Base-by-base conservation (phyloP, 106 monocot species). In the Phalaenopsis equestris region DNA sequence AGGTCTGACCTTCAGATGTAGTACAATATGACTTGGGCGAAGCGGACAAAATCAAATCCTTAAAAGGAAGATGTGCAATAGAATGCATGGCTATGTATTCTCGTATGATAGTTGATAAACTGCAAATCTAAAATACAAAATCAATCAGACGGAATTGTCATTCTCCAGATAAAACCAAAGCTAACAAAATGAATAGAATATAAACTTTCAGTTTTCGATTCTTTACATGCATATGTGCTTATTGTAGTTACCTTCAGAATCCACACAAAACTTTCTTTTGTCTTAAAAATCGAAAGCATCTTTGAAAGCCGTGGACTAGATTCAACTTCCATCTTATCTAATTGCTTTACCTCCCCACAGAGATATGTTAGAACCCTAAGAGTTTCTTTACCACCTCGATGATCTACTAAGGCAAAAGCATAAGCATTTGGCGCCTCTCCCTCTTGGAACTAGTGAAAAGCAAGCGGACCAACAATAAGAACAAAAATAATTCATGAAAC, bases 101-200 rank as follows among this genome's bases (percentile, higher is more conserved):
- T 56, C 99, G 90, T 78, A 95, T 93, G 72, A 99, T 94, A 49
- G 99, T 99, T 9, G 99, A 99, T 79, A 99, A 88, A 84, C 93
- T 99, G 84, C 95, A 90, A 82, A 99, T 76, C 99, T 99, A 84
- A 79, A 75, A 82, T 67, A 57, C 37, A 21, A 56, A 78, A 78
- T 42, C 17, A 52, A 77, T 52, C 70, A 81, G 39, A 5, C 72
- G 5, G 38, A n/a, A 15, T 49, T 45, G 47, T 2, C 76, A 61
- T 5, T 23, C 24, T 76, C 39, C 15, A 42, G 6, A 75, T 39
- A 55, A 14, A 75, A 38, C 8, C 23, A 65, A 23, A 8, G 64
- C 9, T 65, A 24, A 5, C 64, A 65, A 24, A 43, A 57, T 18
- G 39, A 37, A 48, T 56, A 52, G 36, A 18, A 77, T 55, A 55